Evolutionary conservation across 83 land plant species (phyloP).

Genomic region (Diphasiastrum complanatum): DNA sequence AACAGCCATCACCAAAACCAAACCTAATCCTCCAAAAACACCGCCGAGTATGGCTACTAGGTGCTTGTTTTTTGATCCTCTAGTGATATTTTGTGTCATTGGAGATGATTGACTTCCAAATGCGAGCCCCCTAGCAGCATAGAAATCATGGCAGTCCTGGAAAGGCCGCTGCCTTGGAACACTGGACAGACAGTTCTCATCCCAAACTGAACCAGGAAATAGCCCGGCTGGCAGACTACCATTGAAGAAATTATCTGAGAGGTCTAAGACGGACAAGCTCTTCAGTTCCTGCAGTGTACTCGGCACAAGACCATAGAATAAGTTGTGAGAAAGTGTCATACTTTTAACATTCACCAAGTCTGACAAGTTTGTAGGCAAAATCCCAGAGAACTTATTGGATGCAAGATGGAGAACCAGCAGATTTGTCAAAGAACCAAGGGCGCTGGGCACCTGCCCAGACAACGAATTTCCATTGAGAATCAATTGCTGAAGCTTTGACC

Average conservation of each 20-base stretch:
- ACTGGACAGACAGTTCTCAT: slow-evolving; percentile 55
- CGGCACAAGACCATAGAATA: slow-evolving; percentile 19
- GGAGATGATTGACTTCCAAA: slow-evolving; percentile 39
- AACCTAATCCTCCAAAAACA: slow-evolving; percentile 53
- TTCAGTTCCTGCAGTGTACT: background rate
- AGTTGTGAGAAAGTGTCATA: slow-evolving; percentile 58
- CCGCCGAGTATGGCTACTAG: slow-evolving; percentile 48
- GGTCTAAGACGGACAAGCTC: slow-evolving; percentile 3
- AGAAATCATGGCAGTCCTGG: slow-evolving; percentile 51
- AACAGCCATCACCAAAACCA: slow-evolving; percentile 35
- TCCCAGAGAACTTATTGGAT: slow-evolving; percentile 42
- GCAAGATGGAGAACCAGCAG: slow-evolving; percentile 8
- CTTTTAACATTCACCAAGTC: slow-evolving; percentile 17
- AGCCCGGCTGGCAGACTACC: slow-evolving; percentile 37
- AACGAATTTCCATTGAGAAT: slow-evolving; percentile 41
- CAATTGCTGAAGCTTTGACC: no score
- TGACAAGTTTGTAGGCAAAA: slow-evolving; percentile 28
- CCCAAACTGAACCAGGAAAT: slow-evolving; percentile 16
- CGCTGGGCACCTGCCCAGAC: slow-evolving; percentile 46
- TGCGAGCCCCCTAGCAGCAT: slow-evolving; percentile 31
- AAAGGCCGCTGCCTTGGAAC: slow-evolving; percentile 44
- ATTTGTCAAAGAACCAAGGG: slow-evolving; percentile 6
- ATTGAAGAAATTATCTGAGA: slow-evolving; percentile 41
- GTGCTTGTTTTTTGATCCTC: slow-evolving; percentile 21
- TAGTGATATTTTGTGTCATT: slow-evolving; percentile 5